These are phyloP conservation scores for Rhynchosporium agropyri DNA, from an alignment of 2,329 filamentous ascomycete species.

Conservation along the genomic window DNA sequence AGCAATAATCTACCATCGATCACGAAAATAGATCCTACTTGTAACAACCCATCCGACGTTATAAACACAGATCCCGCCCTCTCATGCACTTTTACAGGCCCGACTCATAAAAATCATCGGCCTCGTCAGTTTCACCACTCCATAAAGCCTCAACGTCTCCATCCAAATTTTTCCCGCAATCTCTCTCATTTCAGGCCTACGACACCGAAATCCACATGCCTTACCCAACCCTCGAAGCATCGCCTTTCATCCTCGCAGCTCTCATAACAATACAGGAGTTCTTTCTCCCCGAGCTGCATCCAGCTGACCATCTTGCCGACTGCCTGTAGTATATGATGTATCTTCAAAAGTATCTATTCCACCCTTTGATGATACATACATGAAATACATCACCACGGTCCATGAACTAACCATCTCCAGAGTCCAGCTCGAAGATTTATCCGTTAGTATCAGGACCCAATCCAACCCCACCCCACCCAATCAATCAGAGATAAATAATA, in stretches of 20 bases:
- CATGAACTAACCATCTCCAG: too few relatives aligned
- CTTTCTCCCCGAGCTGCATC: background rate
- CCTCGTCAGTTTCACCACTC: too few relatives aligned
- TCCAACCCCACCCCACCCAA: too few relatives aligned
- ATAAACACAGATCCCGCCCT: background rate
- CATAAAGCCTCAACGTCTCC: background rate
- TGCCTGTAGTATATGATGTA: background rate
- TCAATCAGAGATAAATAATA: too few relatives aligned
- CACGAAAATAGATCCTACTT: background rate
- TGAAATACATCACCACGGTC: too few relatives aligned
- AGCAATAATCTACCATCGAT: background rate
- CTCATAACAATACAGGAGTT: background rate
- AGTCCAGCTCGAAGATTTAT: too few relatives aligned
- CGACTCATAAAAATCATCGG: too few relatives aligned
- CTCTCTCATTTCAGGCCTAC: background rate
- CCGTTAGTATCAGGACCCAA: too few relatives aligned
- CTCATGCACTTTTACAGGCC: too few relatives aligned
- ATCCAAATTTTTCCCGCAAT: background rate
- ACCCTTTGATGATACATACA: too few relatives aligned
- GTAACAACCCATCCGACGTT: background rate
- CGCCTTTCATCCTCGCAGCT: constrained; percentile 2
- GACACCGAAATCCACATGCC: constrained; percentile 2
- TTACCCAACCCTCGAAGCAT: background rate
- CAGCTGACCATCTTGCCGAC: background rate
- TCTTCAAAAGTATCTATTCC: too few relatives aligned